phyloP scores from a whole-genome alignment of 805 yeast species.

The Alloascoidea africana region DNA sequence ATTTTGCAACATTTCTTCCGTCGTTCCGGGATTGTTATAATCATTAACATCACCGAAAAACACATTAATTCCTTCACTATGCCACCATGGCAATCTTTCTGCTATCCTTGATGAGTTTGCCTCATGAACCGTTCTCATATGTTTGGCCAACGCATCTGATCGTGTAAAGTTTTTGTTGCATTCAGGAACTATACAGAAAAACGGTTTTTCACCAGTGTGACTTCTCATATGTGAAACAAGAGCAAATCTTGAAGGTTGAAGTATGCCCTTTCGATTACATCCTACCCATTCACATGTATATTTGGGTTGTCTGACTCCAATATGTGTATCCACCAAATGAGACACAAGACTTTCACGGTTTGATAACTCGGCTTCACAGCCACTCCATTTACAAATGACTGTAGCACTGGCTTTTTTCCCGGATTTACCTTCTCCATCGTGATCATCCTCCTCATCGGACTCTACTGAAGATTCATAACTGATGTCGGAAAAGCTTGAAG shows the following conservation, averaged over 20 bases:
- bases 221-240: conserved; percentile 46
- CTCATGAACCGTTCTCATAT: conserved; percentile 46
- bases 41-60: conserved; percentile 2
- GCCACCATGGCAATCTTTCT: conserved; percentile 4
- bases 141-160: conserved; percentile 49
- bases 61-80: conserved; percentile 2
- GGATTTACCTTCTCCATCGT: not conserved
- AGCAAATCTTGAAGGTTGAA: conserved; percentile 40
- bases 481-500: conserved; percentile 1
- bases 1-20: conserved; percentile 5
- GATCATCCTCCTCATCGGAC: not conserved
- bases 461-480: not conserved
- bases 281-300: conserved; percentile 48
- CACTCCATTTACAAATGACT: conserved; percentile 23
- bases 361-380: conserved; percentile 16
- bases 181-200: conserved; percentile 49
- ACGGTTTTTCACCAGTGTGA: conserved; percentile 57
- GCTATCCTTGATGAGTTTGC: conserved; percentile 12
- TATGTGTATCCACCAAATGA: conserved; percentile 25
- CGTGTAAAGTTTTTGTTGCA: conserved; percentile 45
- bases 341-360: conserved; percentile 23
- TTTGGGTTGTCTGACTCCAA: conserved; percentile 18
- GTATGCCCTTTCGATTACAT: conserved; percentile 35
- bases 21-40: conserved; percentile 4
- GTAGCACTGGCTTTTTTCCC: too few species aligned